Conservation (phyloP, 768 basidiomycete genomes). For the Tylopilus sp. region DNA sequence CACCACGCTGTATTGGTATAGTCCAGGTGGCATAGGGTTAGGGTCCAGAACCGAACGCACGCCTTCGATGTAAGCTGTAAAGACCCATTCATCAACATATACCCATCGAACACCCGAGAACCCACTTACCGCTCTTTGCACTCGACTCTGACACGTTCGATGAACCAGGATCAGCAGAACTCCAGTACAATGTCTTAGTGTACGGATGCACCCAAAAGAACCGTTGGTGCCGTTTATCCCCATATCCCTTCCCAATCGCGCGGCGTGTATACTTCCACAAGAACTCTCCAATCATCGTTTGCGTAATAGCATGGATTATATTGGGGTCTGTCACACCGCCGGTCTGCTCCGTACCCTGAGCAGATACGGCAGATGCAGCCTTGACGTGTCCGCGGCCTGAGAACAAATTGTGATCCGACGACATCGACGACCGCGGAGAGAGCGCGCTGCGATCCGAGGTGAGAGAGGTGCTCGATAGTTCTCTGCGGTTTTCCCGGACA, state of each 20-base stretch:
- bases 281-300: conserved; percentile 99
- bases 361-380: conserved; percentile 42
- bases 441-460: conserved; percentile 63
- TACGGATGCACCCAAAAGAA: conserved; percentile 99
- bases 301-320: conserved; percentile 95
- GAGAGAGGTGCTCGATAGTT: conserved; percentile 67
- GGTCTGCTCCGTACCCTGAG: conserved; percentile 30
- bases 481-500: conserved; percentile 50
- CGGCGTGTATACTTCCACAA: conserved; percentile 95
- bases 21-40: conserved; percentile 92
- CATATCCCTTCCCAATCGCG: conserved; percentile 85
- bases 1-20: conserved; percentile 90
- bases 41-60: conserved; percentile 91
- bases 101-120: conserved; percentile 5
- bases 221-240: conserved; percentile 84
- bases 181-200: conserved; percentile 97
- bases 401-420: conserved; percentile 67
- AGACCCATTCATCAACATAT: conserved; percentile 3
- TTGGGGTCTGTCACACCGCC: conserved; percentile 74
- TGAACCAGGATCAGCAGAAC: conserved; percentile 89
- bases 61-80: conserved; percentile 84
- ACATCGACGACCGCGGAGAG: conserved; percentile 79
- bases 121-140: conserved; percentile 89
- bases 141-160: conserved; percentile 85
- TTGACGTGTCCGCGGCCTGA: conserved; percentile 35